Conservation (phyloP, 2,329 filamentous ascomycete genomes). For the Hymenoscyphus fructigenus region DNA sequence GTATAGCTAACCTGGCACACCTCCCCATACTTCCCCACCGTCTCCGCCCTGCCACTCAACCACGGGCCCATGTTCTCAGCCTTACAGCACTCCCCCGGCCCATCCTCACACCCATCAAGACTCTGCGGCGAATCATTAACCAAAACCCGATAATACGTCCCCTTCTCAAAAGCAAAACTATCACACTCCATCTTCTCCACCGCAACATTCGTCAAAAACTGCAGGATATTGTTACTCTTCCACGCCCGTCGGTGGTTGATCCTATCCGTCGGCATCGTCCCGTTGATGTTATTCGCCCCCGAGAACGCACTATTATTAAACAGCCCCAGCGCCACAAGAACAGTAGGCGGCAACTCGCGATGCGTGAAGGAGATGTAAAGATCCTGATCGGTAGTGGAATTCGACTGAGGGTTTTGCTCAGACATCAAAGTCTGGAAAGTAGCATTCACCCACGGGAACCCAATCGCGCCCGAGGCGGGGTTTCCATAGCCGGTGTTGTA, state of each 20-base stretch:
- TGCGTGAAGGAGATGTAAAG: constrained; percentile 56
- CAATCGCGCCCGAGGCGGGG: constrained; percentile 45
- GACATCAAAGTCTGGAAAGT: constrained; percentile 42
- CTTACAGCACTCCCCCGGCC: constrained; percentile 47
- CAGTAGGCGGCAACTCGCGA: constrained; percentile 52
- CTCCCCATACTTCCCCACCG: constrained; percentile 44
- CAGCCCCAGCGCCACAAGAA: constrained; percentile 52
- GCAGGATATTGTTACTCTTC: constrained; percentile 51
- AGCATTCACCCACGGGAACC: constrained; percentile 53
- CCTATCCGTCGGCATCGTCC: constrained; percentile 47
- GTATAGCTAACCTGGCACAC: constrained; percentile 39
- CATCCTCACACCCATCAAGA: constrained; percentile 47
- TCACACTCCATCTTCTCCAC: constrained; percentile 54
- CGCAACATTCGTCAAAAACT: constrained; percentile 53
- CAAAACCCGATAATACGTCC: constrained; percentile 49
- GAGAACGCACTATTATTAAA: constrained; percentile 54
- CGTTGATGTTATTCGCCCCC: constrained; percentile 47
- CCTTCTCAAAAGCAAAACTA: constrained; percentile 45
- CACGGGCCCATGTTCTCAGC: constrained; percentile 19
- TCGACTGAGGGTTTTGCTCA: constrained; percentile 34
- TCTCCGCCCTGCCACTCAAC: constrained; percentile 29
- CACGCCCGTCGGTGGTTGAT: constrained; percentile 51
- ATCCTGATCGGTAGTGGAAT: constrained; percentile 42
- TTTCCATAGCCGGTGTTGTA: constrained; percentile 55
- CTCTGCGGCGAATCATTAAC: constrained; percentile 52